Evolutionary conservation across 805 yeast genomes (phyloP), one percentile per base, ranked within the genome.

Genomic region (Candida suzukii): DNA sequence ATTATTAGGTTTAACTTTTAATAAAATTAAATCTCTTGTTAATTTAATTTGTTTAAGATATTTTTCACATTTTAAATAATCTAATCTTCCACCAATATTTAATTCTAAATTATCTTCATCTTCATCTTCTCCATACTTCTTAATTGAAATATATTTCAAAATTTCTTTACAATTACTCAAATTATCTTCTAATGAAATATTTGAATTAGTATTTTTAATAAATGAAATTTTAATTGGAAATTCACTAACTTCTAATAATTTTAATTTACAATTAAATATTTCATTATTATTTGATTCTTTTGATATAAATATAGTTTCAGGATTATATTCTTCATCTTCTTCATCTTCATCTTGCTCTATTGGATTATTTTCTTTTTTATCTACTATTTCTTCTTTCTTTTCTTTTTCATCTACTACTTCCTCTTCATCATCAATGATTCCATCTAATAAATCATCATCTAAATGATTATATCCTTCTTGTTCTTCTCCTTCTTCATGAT

Each of bases 61-160:
- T 12, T 63, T 63, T 41, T 72, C 76, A 1, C 88, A 95, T 39
- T 61, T 66, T 6, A 47, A 41, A 4, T 65, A 53, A 50, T 75
- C 79, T 35, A 87, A 65, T 41, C 88, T 67, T 3, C 95, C 95
- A 45, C 76, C 80, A 35, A 85, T 61, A 25, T 63, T 63, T 48
- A 79, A 29, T 31, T 19, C 30, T 58, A 28, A 59, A 48, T 33
- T 52, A 39, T 30, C 43, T 18, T 40, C 41, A 3, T 37, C 6
- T 13, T 14, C 19, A 33, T 21, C 14, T 18, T 18, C 20, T n/a
- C 18, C 7, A 14, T n/a, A 4, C 6, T 17, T 29, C 4, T n/a
- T 14, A n/a, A 4, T 29, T 6, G 19, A 29, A 11, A 29, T 4
- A 6, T 6, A n/a, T 16, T 29, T 16, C 9, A 29, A 29, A 3